phyloP scores from a whole-genome alignment of 2,329 filamentous ascomycete genomes.

The Hymenoscyphus occultus region DNA sequence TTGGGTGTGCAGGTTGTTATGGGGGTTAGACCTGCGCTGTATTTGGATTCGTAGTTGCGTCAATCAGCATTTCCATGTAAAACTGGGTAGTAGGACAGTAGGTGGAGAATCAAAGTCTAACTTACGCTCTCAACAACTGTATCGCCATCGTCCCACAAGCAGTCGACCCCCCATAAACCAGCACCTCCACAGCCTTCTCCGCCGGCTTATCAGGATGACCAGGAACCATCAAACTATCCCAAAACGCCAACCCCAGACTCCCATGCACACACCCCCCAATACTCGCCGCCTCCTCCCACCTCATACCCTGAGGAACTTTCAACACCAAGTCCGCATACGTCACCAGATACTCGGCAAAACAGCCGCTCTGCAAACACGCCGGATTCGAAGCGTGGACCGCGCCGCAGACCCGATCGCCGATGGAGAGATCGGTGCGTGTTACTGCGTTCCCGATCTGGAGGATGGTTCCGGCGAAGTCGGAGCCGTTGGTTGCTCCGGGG shows the following conservation, averaged over 20 bases:
- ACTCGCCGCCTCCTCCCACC: slow-evolving; percentile 35
- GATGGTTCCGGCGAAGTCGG: slow-evolving; percentile 10
- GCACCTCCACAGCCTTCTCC: slow-evolving; percentile 27
- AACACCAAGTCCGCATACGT: slow-evolving; percentile 40
- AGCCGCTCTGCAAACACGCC: slow-evolving; percentile 32
- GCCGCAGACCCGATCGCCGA: slow-evolving; percentile 25
- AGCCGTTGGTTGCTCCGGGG: slow-evolving; percentile 12
- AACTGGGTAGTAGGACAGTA: neutral
- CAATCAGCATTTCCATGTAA: neutral
- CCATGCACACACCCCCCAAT: slow-evolving; percentile 16
- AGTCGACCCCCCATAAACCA: slow-evolving; percentile 46
- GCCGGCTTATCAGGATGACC: slow-evolving; percentile 39
- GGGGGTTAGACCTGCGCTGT: neutral
- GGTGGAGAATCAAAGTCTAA: neutral
- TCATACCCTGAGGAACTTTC: slow-evolving; percentile 35
- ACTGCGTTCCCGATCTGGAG: slow-evolving; percentile 17
- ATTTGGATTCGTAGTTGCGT: neutral
- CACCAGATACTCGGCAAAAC: slow-evolving; percentile 43
- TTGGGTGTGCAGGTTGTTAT: slow-evolving; percentile 7
- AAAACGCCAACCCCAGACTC: slow-evolving; percentile 27
- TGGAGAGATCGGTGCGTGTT: slow-evolving; percentile 24
- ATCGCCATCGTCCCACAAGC: slow-evolving; percentile 43
- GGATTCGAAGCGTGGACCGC: slow-evolving; percentile 11
- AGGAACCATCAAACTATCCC: slow-evolving; percentile 22
- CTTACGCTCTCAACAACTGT: slow-evolving; percentile 42